Base-by-base conservation (phyloP, 2,329 filamentous ascomycete genomes). In the Monosporascus sp. region DNA sequence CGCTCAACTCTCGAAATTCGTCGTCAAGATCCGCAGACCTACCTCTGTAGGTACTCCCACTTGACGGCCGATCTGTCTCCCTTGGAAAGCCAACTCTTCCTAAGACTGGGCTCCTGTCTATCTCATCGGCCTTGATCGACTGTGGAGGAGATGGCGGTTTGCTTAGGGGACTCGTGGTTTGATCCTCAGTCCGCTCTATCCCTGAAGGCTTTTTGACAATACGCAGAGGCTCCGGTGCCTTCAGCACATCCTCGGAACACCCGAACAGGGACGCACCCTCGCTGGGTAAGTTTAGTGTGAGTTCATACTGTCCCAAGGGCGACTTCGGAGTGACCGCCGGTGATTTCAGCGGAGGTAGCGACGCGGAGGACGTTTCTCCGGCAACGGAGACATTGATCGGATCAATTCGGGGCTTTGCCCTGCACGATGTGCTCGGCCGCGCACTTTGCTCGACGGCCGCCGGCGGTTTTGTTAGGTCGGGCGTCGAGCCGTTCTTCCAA, bases 381-480 rank as follows among this genome's bases (percentile, higher is more conserved):
- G 59, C 58, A 54, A 76, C 76, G 53, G 78, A 73, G 35, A 77
- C 70, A 14, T 79, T 74, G n/a, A 80, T 68, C 0, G 78, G 75
- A 54, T 76, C 77, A 7, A 75, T 68, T 69, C 74, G 76, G 5
- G 71, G 67, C 52, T 71, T 73, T 45, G 66, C 70, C 24, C 63
- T 69, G 5, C 68, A 70, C 22, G 63, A 65, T 3, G 67, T 68
- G 7, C 64, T 66, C 3, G 68, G 67, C 22, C 68, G 64, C 17
- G 64, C 57, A 7, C 65, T 62, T 41, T 65, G 58, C 20, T 64
- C 66, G 1, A 65, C 67, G 9, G 70, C 56, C 3, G 69, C 63
- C 11, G 69, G 64, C 3, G 71, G 68, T 31, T 11, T 31, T 24
- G 62, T 67, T 22, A 74, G 61, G 49, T 69, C 73, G 9, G 68